A percentile compares a stretch with the other conserved stretches of the same genome.
phyloP scores from a whole-genome alignment of 257 asterid genomes.

The Parsonsia alboflavescens region DNA sequence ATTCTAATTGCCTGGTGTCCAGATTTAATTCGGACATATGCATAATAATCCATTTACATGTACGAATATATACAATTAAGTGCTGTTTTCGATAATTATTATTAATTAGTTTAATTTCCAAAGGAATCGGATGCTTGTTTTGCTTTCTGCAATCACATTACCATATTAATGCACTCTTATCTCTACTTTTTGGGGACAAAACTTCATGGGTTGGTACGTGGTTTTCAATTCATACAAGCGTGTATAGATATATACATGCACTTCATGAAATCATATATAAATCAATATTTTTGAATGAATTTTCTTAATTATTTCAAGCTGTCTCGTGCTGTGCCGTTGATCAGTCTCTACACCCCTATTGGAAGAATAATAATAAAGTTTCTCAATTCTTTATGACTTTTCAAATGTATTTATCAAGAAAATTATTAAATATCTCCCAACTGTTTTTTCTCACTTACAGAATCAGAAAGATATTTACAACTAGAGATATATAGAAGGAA shows the following conservation, averaged over 20 bases:
- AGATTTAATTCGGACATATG: too few species aligned
- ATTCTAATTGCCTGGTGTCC: too few species aligned
- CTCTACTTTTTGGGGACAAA: conserved; percentile 39
- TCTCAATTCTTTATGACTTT: too few species aligned
- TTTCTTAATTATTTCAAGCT: background rate
- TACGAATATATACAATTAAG: too few species aligned
- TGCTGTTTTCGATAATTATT: too few species aligned
- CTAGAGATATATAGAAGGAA: background rate
- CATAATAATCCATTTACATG: too few species aligned
- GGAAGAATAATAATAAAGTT: too few species aligned
- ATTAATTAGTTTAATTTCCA: background rate
- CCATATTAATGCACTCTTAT: conserved; percentile 15
- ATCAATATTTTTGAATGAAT: background rate
- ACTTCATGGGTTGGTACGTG: conserved; percentile 28
- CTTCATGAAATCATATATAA: background rate
- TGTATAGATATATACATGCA: too few species aligned
- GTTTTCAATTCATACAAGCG: too few species aligned
- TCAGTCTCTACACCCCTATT: background rate
- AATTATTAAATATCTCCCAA: too few species aligned
- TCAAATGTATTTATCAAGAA: too few species aligned
- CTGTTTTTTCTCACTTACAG: background rate
- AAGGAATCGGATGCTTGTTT: conserved; percentile 56
- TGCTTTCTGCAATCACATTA: too few species aligned
- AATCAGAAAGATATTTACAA: background rate
- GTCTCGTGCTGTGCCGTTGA: background rate